Evolutionary conservation across 1,139 yeast species (phyloP).

Genomic region (Yamadazyma kanchanaburiensis): DNA sequence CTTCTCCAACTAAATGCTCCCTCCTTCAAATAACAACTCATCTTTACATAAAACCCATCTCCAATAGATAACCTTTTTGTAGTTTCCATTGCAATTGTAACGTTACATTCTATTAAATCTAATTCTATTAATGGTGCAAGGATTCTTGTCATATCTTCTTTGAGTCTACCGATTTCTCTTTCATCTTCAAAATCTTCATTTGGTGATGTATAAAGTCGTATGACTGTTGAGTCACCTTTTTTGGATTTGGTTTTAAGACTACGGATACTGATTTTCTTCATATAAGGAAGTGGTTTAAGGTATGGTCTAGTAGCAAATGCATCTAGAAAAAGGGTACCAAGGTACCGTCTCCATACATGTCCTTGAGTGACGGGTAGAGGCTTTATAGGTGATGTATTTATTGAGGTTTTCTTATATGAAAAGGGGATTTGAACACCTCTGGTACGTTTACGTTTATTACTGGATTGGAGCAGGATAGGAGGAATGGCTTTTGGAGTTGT

Average conservation of each 20-base stretch:
- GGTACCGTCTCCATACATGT: constrained; percentile 24
- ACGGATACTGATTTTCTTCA: constrained; percentile 43
- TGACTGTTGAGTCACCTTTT: constrained; percentile 25
- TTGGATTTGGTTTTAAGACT: constrained; percentile 27
- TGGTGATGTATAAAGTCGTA: constrained; percentile 29
- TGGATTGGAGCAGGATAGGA: constrained; percentile 11
- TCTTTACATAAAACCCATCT: constrained; percentile 61
- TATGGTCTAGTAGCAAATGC: constrained; percentile 88
- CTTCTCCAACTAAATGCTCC: constrained; percentile 41
- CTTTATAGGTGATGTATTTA: constrained; percentile 10
- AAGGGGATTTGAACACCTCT: constrained; percentile 12
- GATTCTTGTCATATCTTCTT: constrained; percentile 69
- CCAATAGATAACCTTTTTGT: constrained; percentile 64
- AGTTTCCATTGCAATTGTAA: constrained; percentile 57
- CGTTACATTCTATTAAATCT: constrained; percentile 52
- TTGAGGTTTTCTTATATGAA: constrained; percentile 9
- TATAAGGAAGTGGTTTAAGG: constrained; percentile 45
- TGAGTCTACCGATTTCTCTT: constrained; percentile 74
- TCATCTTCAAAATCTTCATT: constrained; percentile 17
- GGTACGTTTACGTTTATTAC: constrained; percentile 12
- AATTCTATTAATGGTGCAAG: constrained; percentile 65
- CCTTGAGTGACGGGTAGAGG: constrained; percentile 16
- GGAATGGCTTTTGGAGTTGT: constrained; percentile 10
- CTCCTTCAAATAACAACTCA: constrained; percentile 58
- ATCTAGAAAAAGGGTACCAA: constrained; percentile 71